Base-by-base conservation (phyloP, 140 eudicot genomes). In the Erigeron philadelphicus region DNA sequence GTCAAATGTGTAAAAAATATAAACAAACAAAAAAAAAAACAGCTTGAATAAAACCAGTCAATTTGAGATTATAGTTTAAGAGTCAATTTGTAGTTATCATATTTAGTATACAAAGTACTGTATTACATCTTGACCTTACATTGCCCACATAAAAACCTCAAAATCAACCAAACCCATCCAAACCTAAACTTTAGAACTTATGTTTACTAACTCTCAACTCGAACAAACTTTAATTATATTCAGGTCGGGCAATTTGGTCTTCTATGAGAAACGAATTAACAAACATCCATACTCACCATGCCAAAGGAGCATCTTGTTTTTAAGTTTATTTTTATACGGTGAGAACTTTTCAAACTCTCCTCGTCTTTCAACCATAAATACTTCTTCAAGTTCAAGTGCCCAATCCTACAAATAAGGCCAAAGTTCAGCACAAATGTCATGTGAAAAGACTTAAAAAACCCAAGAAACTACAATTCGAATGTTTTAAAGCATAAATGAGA, bases 231-330 rank as follows among this genome's bases (percentile, higher is more conserved):
- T 49, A 7, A 49, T 12, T 1, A 49, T 9, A 49, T 6, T 7
- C 44, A 35, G 9, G 25, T 62, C 67, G 18, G 67, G 21, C 7
- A 5, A 43, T 42, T 63, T 64, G 69, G 17, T 41, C 69, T 9
- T 9, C 54, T 3, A 6, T 21, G 43, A 56, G 5, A 21, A 58
- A 31, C 4, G 38, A 19, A 23, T 18, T 3, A 58, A 8, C n/a
- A 12, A 17, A 60, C 38, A 31, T 45, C 49, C 13, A 15, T 68
- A 61, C 85, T 40, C 80, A 87, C 99, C 99, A 64, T 94, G 99
- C 99, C 99, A 94, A 47, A 94, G 95, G 70, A 94, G 99, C 99
- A 94, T 94, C 77, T 82, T 89, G 86, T 94, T 94, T 75, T 83
- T 71, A 56, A 94, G 99, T 70, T 84, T 94, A 63, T 83, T 81